Base-by-base conservation (phyloP, 768 basidiomycete genomes). In the Leccinum subgranulosum region DNA sequence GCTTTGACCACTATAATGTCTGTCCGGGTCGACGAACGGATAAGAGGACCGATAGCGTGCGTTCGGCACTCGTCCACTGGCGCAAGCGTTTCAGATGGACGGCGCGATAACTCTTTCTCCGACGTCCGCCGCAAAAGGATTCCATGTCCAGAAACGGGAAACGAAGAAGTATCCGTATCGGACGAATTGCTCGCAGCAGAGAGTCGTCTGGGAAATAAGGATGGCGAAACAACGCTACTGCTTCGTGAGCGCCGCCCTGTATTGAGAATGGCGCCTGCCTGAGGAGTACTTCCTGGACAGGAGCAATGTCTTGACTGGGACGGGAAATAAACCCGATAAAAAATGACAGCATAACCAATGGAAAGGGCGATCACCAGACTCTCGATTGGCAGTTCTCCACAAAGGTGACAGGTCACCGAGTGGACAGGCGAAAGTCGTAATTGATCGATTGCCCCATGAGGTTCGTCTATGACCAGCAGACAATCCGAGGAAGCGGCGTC, bases 71-170 rank as follows among this genome's bases (percentile, higher is more conserved):
- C 75, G 15, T 67, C 62, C 27, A 71, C 54, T 25, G 79, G 74
- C 7, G 81, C 77, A 69, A 75, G 53, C 9, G 59, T 60, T 82
- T 74, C 85, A 8, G 76, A 74, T 11, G 77, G 75, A 51, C 84
- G 81, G 25, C 84, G 78, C 4, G 75, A 68, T 6, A 70, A 64
- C 36, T 86, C 84, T 69, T 87, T 89, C 66, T 91, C 90, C 3
- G 87, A 88, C 21, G 80, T 78, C 51, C 90, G 79, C 48, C 90
- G 81, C 25, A 88, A 85, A 68, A 92, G 84, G 39, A 87, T 80
- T 19, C 88, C 92, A 65, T 91, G 91, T 3, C 79, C 90, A 6
- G 88, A 92, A 23, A 94, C 81, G 11, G 92, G 92, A 68, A 92
- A 94, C 9, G 82, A 75, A 6, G 81, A 73, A 0, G 77, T 68